These are phyloP conservation scores for Lipomyces sp. DNA, from an alignment of 805 yeast genomes.

Conservation along the genomic window DNA sequence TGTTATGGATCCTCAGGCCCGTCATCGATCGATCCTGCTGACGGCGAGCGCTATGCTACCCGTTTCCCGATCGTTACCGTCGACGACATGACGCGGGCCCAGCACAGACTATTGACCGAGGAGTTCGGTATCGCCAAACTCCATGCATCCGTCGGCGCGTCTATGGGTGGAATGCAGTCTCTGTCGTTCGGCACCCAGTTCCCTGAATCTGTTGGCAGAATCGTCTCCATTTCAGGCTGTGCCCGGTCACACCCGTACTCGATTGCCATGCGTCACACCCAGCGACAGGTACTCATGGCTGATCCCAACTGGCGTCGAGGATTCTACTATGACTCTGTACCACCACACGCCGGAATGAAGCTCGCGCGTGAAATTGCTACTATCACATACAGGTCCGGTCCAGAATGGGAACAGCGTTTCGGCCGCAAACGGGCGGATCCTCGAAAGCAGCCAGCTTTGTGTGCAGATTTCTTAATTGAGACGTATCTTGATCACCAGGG, in stretches of 20 bases:
- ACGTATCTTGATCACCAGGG: conserved; percentile 95
- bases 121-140: conserved; percentile 67
- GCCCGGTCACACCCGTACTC: conserved; percentile 94
- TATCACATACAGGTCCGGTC: conserved; percentile 91
- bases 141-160: conserved; percentile 83
- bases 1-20: conserved; percentile 97
- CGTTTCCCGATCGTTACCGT: conserved; percentile 84
- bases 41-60: conserved; percentile 73
- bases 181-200: conserved; percentile 85
- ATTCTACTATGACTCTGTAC: conserved; percentile 73
- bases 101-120: conserved; percentile 66
- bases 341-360: conserved; percentile 96
- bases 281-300: conserved; percentile 89
- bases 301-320: conserved; percentile 96
- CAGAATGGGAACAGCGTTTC: conserved; percentile 94
- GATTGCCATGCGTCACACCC: conserved; percentile 90
- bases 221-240: conserved; percentile 87
- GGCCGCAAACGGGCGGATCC: conserved; percentile 88
- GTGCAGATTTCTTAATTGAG: conserved; percentile 92
- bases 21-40: conserved; percentile 74
- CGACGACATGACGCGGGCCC: conserved; percentile 91
- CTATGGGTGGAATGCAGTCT: conserved; percentile 99
- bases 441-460: conserved; percentile 75
- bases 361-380: conserved; percentile 93
- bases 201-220: conserved; percentile 71